A percentile compares a stretch with the other conserved stretches of the same genome.
phyloP scores from a whole-genome alignment of 345 rosid species.

The Populus deltoides region DNA sequence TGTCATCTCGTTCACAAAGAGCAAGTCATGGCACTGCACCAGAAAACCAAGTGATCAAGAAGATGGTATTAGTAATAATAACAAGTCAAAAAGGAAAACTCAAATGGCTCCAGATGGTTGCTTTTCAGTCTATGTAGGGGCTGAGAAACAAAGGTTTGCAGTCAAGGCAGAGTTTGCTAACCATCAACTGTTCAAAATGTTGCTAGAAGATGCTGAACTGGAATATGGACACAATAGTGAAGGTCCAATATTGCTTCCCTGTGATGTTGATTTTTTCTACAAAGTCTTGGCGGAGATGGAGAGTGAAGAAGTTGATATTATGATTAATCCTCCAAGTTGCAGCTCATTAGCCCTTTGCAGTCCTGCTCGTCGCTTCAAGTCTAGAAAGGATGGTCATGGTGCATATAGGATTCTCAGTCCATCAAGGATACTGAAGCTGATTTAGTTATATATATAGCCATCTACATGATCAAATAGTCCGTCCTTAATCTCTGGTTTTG shows the following conservation, averaged over 20 bases:
- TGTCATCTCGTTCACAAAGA: not conserved
- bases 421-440: conserved; percentile 38
- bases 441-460: conserved; percentile 4
- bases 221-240: conserved; percentile 58
- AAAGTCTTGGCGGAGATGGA: conserved; percentile 59
- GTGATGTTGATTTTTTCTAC: conserved; percentile 61
- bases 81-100: conserved; percentile 12
- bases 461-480: too few relatives aligned
- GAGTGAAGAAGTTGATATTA: not conserved
- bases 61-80: not conserved
- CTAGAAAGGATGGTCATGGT: conserved; percentile 12
- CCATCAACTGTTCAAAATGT: conserved; percentile 64
- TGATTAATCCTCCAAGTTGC: conserved; percentile 14
- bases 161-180: conserved; percentile 49
- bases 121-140: conserved; percentile 74
- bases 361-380: not conserved
- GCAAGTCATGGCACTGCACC: conserved; percentile 21
- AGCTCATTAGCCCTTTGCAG: conserved; percentile 11
- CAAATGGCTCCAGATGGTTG: conserved; percentile 51
- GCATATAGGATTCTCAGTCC: conserved; percentile 42
- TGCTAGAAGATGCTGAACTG: conserved; percentile 72
- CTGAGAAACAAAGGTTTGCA: conserved; percentile 48
- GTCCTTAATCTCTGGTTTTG: too few relatives aligned
- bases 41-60: not conserved
- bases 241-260: conserved; percentile 75